These are phyloP conservation scores for Diplodia seriata DNA, from an alignment of 2,329 filamentous ascomycete genomes.

Conservation along the genomic window DNA sequence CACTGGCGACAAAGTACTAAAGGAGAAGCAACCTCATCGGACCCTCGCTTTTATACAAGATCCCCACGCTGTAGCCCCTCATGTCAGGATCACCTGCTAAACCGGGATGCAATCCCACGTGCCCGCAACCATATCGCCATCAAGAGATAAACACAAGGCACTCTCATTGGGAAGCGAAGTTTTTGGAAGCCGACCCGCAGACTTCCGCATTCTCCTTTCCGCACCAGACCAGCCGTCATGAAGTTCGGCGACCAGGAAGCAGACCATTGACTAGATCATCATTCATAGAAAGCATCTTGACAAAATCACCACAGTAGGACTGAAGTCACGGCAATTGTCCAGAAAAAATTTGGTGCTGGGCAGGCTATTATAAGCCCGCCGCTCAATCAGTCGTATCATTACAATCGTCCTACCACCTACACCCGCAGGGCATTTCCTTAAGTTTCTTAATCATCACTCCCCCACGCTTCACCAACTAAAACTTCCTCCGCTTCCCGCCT, in stretches of 20 bases:
- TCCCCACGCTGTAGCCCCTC: no score
- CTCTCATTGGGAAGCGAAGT: background rate
- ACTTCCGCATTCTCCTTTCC: background rate
- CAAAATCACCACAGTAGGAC: background rate
- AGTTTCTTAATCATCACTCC: background rate
- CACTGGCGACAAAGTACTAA: background rate
- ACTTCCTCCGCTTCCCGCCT: background rate
- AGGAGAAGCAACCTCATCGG: background rate
- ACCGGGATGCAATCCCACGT: background rate
- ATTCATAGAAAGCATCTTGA: background rate
- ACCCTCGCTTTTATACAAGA: background rate
- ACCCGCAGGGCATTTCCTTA: background rate
- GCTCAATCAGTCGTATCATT: background rate
- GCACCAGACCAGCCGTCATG: background rate
- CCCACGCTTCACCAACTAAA: background rate
- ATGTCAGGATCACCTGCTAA: background rate
- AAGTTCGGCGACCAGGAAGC: background rate
- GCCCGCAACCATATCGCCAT: background rate
- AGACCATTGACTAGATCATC: background rate
- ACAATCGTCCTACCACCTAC: background rate
- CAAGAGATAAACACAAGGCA: background rate
- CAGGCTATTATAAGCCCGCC: background rate
- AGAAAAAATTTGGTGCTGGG: background rate
- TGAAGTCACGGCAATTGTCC: background rate
- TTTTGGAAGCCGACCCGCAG: background rate